A percentile compares a stretch with the other conserved stretches of the same genome.
Conservation (phyloP, 2,329 filamentous ascomycete genomes). For the Fusarium sp. region DNA sequence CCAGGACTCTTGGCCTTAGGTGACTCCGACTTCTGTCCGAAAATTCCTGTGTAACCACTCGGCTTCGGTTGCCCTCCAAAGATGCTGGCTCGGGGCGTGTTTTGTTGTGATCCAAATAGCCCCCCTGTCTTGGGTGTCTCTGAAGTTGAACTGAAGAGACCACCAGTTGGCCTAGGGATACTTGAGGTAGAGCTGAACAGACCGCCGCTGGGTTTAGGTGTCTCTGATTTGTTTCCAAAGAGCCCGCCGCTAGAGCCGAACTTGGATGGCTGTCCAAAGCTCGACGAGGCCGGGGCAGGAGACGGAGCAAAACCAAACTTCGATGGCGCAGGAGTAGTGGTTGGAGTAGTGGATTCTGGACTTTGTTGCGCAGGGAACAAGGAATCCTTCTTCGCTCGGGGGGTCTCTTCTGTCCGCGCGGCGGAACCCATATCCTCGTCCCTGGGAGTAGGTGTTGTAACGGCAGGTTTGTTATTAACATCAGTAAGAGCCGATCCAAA, state of each 20-base stretch:
- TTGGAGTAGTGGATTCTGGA: conserved; percentile 62
- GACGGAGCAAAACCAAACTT: conserved; percentile 60
- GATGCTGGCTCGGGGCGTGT: conserved; percentile 40
- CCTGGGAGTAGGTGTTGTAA: conserved; percentile 55
- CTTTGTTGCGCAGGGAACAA: conserved; percentile 46
- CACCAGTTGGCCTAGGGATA: conserved; percentile 35
- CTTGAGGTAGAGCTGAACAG: conserved; percentile 45
- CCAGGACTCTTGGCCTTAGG: conserved; percentile 27
- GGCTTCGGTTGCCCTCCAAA: conserved; percentile 45
- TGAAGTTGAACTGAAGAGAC: conserved; percentile 46
- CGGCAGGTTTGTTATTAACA: conserved; percentile 55
- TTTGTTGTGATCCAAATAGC: conserved; percentile 43
- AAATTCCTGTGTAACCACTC: conserved; percentile 42
- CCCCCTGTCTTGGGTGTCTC: conserved; percentile 49
- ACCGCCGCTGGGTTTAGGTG: conserved; percentile 45
- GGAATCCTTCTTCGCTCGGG: conserved; percentile 55
- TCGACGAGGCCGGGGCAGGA: conserved; percentile 50
- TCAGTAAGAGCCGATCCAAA: conserved; percentile 72
- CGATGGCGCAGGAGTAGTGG: conserved; percentile 64
- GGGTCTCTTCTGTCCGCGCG: conserved; percentile 53
- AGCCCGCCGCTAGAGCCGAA: conserved; percentile 45
- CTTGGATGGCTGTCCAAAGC: conserved; percentile 55
- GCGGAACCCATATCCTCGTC: conserved; percentile 67
- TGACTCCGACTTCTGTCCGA: conserved; percentile 41
- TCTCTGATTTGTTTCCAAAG: conserved; percentile 49